Evolutionary conservation across 1,284 basidiomycete species (phyloP).

Genomic region (Sanghuangporus sanghuang): DNA sequence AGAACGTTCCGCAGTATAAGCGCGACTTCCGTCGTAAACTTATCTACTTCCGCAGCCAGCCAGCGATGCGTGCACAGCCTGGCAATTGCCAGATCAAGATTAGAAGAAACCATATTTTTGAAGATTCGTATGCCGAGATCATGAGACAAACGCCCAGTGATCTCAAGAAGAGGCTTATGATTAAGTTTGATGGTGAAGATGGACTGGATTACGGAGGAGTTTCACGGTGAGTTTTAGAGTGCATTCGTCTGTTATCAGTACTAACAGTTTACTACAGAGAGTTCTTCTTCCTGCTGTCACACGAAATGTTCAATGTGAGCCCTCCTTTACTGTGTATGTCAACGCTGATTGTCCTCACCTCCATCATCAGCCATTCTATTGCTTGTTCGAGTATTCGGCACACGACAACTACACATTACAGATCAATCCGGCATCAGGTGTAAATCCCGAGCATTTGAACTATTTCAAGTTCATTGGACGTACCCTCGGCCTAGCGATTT

Average conservation of each 20-base stretch:
- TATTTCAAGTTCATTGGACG: constrained; percentile 98
- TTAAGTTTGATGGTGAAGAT: constrained; percentile 99
- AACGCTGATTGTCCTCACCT: not conserved
- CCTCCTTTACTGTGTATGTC: not conserved
- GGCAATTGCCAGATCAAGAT: constrained; percentile 98
- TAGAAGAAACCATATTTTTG: constrained; percentile 88
- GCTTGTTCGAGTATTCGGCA: constrained; percentile 94
- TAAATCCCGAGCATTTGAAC: constrained; percentile 95
- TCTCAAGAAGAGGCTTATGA: constrained; percentile 95
- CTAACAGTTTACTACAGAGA: constrained; percentile 35
- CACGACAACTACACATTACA: constrained; percentile 96
- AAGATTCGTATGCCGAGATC: constrained; percentile 94
- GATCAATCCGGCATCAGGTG: constrained; percentile 91
- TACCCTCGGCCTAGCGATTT: constrained; percentile 87
- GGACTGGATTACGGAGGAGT: constrained; percentile 98
- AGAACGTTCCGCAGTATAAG: constrained; percentile 99
- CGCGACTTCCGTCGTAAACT: constrained; percentile 98
- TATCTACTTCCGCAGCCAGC: constrained; percentile 98
- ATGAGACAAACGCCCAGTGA: constrained; percentile 95
- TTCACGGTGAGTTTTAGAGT: constrained; percentile 59
- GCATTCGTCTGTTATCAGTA: not conserved
- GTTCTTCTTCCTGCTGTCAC: constrained; percentile 88
- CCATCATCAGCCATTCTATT: constrained; percentile 74
- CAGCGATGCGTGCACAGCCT: constrained; percentile 81
- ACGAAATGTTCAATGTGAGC: constrained; percentile 81